phyloP scores from a whole-genome alignment of 352 stramenopile genomes.

The Globisporangium canariense region DNA sequence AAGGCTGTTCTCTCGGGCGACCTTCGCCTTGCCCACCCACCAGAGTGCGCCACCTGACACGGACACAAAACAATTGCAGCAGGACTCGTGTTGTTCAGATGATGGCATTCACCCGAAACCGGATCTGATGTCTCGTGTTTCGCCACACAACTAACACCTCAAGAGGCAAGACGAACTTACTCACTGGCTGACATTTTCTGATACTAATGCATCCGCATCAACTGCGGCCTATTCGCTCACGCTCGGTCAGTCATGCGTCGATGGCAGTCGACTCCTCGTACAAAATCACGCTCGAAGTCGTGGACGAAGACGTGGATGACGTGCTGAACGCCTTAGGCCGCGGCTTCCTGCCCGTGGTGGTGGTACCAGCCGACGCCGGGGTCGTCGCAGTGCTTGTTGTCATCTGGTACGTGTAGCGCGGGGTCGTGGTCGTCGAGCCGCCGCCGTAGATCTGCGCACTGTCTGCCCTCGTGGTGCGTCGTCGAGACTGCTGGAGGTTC shows the following conservation, averaged over 20 bases:
- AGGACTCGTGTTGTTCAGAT: too few relatives aligned
- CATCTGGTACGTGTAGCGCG: slow-evolving; percentile 1
- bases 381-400: neutral
- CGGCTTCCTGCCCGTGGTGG: neutral
- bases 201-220: neutral
- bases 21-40: too few relatives aligned
- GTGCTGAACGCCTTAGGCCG: slow-evolving; percentile 20
- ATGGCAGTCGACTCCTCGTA: slow-evolving; percentile 16
- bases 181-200: too few relatives aligned
- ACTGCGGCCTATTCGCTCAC: neutral
- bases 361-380: neutral
- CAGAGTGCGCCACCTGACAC: too few relatives aligned
- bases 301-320: slow-evolving; percentile 16
- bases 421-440: slow-evolving; percentile 6
- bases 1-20: too few relatives aligned
- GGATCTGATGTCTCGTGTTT: too few relatives aligned
- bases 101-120: too few relatives aligned
- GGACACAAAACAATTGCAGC: too few relatives aligned
- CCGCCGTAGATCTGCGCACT: slow-evolving; percentile 2
- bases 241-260: neutral
- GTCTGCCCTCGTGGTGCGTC: slow-evolving; percentile 3
- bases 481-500: neutral
- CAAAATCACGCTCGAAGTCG: slow-evolving; percentile 17
- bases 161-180: too few relatives aligned
- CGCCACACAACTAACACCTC: too few relatives aligned